These are phyloP conservation scores for Auricularia sp. DNA, from an alignment of 768 basidiomycete species.

Conservation along the genomic window DNA sequence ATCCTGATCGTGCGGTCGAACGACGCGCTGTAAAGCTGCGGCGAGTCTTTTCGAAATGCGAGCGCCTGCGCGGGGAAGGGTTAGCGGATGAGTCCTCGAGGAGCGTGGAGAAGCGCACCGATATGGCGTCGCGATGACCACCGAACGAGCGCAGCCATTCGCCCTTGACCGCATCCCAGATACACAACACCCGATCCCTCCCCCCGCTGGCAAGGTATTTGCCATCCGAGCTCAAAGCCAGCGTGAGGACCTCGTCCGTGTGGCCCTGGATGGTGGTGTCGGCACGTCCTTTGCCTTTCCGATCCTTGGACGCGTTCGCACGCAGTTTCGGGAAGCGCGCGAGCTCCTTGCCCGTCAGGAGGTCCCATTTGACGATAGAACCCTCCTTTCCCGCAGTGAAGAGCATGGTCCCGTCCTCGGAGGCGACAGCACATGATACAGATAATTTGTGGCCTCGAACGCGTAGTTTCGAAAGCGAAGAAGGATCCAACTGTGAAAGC, in stretches of 20 bases:
- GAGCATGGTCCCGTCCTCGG: slow-evolving; percentile 62
- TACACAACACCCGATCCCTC: slow-evolving; percentile 66
- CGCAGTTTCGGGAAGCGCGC: slow-evolving; percentile 53
- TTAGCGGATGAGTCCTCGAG: slow-evolving; percentile 3
- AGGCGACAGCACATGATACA: slow-evolving; percentile 72
- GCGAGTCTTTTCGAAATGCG: slow-evolving; percentile 66
- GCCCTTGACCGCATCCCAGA: slow-evolving; percentile 74
- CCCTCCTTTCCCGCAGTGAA: slow-evolving; percentile 91
- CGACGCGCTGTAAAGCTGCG: slow-evolving; percentile 63
- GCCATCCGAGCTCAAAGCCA: slow-evolving; percentile 81
- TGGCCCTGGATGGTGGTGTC: slow-evolving; percentile 52
- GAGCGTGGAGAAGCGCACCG: slow-evolving; percentile 34
- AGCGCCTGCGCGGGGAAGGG: slow-evolving; percentile 36
- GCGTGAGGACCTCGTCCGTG: slow-evolving; percentile 71
- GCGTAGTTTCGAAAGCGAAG: slow-evolving; percentile 42
- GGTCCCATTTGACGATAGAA: slow-evolving; percentile 75
- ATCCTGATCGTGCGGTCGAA: slow-evolving; percentile 86
- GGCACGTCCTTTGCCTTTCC: slow-evolving; percentile 47
- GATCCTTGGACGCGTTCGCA: slow-evolving; percentile 30
- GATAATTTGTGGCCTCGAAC: slow-evolving; percentile 68
- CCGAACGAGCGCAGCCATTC: slow-evolving; percentile 73
- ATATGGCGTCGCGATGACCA: slow-evolving; percentile 65
- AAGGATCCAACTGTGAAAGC: slow-evolving; percentile 5
- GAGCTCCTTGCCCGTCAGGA: slow-evolving; percentile 51
- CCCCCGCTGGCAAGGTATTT: slow-evolving; percentile 81